Evolutionary conservation across 1,284 basidiomycete genomes (phyloP).

Genomic region (Prillingera fragicola): DNA sequence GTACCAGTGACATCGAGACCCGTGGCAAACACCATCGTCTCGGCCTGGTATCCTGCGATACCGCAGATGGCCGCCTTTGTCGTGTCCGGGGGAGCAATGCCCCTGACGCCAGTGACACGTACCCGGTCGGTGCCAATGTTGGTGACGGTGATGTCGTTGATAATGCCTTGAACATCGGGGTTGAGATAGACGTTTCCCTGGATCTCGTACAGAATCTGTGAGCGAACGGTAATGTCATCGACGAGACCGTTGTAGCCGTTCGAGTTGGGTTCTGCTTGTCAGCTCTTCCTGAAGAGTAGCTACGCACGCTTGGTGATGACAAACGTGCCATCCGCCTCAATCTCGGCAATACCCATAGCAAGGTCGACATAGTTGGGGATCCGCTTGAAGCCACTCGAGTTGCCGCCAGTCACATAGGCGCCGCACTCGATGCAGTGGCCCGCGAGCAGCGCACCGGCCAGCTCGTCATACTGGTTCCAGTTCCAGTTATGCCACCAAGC

Average conservation of each 20-base stretch:
- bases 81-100: constrained; percentile 24
- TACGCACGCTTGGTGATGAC: constrained; percentile 19
- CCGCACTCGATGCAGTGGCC: constrained; percentile 23
- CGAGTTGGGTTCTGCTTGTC: not conserved
- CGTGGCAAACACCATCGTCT: constrained; percentile 16
- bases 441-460: constrained; percentile 25
- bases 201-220: constrained; percentile 20
- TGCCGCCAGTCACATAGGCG: constrained; percentile 29
- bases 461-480: constrained; percentile 18
- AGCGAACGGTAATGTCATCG: constrained; percentile 8
- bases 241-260: constrained; percentile 12
- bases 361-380: constrained; percentile 26
- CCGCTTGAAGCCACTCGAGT: constrained; percentile 26
- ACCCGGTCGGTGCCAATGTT: constrained; percentile 21
- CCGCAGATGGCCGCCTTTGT: constrained; percentile 28
- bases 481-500: constrained; percentile 26
- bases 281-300: too few species aligned
- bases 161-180: constrained; percentile 26
- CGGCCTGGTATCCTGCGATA: constrained; percentile 26
- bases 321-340: constrained; percentile 20
- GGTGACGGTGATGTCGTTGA: constrained; percentile 18
- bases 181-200: constrained; percentile 29
- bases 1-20: constrained; percentile 23
- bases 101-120: constrained; percentile 19
- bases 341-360: constrained; percentile 30